phyloP scores from a whole-genome alignment of 2,329 filamentous ascomycete genomes.

The Xylaria polymorpha region DNA sequence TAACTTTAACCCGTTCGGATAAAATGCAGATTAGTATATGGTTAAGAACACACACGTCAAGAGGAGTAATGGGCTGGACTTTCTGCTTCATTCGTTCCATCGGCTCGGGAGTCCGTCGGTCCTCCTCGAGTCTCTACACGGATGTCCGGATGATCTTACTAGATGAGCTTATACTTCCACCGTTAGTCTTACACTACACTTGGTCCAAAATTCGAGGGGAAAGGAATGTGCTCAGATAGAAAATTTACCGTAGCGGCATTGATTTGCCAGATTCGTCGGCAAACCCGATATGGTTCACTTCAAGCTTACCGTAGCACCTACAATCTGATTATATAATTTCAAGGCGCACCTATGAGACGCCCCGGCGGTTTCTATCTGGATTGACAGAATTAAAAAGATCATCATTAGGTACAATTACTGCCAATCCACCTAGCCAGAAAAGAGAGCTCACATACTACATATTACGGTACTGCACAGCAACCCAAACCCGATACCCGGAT shows the following conservation, averaged over 20 bases:
- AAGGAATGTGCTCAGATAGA: not conserved
- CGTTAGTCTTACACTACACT: not conserved
- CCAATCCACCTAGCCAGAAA: not conserved
- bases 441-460: too few relatives aligned
- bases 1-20: constrained; percentile 49
- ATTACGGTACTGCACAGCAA: too few relatives aligned
- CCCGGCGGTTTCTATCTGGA: not conserved
- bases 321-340: not conserved
- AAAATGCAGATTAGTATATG: not conserved
- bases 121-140: not conserved
- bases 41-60: not conserved
- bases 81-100: not conserved
- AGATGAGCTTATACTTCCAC: not conserved
- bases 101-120: not conserved
- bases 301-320: not conserved
- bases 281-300: not conserved
- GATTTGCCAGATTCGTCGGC: not conserved
- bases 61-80: not conserved
- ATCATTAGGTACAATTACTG: not conserved
- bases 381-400: not conserved
- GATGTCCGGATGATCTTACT: constrained; percentile 2
- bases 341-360: not conserved
- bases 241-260: not conserved
- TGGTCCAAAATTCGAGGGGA: not conserved
- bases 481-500: not conserved